Conservation (phyloP, 495 filamentous ascomycete genomes). For the Xylaria telfairii region DNA sequence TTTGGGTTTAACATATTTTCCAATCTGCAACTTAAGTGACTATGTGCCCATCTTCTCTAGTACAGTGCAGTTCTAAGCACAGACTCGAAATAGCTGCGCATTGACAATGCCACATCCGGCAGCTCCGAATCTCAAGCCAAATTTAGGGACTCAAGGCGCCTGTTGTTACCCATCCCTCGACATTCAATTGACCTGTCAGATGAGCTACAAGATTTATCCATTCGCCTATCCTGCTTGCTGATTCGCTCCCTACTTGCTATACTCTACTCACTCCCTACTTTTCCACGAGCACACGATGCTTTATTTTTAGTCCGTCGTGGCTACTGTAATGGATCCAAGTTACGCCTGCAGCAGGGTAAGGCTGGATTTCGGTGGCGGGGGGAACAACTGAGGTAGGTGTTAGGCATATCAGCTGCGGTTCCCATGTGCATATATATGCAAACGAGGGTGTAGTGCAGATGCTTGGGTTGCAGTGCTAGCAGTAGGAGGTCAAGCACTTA, state of each 20-base stretch:
- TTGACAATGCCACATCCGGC: constrained; percentile 9
- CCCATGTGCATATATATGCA: constrained; percentile 7
- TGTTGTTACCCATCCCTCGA: neutral
- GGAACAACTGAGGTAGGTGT: neutral
- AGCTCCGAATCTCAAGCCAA: neutral
- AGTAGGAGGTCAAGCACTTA: constrained; percentile 14
- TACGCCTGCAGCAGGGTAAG: constrained; percentile 3
- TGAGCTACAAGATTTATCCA: neutral
- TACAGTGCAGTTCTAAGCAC: neutral
- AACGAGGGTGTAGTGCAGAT: constrained; percentile 14
- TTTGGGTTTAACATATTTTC: neutral
- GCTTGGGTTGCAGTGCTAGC: constrained; percentile 16
- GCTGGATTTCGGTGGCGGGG: constrained; percentile 10
- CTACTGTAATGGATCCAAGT: neutral
- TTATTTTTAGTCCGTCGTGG: constrained; percentile 3
- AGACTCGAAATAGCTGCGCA: neutral
- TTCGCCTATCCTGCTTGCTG: neutral
- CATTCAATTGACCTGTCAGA: neutral
- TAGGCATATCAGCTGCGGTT: constrained; percentile 14
- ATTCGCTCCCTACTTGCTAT: neutral
- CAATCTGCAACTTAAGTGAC: neutral
- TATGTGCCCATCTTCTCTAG: neutral
- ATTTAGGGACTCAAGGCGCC: neutral
- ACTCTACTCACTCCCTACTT: neutral
- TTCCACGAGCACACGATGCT: neutral